Conservation (phyloP, 352 stramenopile genomes). For the Phytophthora chlamydospora region DNA sequence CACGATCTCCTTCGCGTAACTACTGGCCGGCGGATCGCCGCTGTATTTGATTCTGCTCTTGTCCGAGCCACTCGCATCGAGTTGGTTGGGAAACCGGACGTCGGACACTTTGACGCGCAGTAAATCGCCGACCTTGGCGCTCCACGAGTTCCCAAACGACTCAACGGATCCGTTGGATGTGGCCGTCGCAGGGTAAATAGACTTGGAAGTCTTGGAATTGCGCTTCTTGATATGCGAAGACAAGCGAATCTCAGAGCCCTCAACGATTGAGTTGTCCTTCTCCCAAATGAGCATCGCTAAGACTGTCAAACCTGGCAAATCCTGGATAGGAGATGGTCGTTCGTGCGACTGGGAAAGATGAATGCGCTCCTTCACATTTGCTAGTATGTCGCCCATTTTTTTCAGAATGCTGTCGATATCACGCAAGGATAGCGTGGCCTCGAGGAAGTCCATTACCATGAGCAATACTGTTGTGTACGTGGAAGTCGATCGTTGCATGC, state of each 20-base stretch:
- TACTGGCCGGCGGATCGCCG: not conserved
- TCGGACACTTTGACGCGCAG: not conserved
- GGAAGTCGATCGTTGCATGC: conserved; percentile 29
- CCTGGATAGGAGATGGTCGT: not conserved
- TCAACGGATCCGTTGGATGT: not conserved
- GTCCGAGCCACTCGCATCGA: not conserved
- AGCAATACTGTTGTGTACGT: conserved; percentile 27
- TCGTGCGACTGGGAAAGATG: not conserved
- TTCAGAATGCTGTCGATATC: conserved; percentile 7
- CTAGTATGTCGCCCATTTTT: conserved; percentile 1
- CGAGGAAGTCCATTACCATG: conserved; percentile 25
- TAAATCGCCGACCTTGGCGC: not conserved
- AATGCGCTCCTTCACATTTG: conserved; percentile 1
- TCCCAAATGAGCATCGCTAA: conserved; percentile 25
- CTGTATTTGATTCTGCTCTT: not conserved
- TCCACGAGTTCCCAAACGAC: not conserved
- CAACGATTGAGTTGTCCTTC: conserved; percentile 4
- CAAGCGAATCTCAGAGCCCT: conserved; percentile 1
- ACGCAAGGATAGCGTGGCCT: conserved; percentile 15
- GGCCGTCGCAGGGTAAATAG: too few relatives aligned
- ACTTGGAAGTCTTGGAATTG: not conserved
- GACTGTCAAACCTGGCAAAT: conserved; percentile 5
- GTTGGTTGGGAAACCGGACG: not conserved
- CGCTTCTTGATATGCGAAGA: conserved; percentile 5
- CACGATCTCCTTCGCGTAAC: conserved; percentile 5